phyloP scores from a whole-genome alignment of 192 early-diverging fungal genomes.

The Entomortierella beljakovae region DNA sequence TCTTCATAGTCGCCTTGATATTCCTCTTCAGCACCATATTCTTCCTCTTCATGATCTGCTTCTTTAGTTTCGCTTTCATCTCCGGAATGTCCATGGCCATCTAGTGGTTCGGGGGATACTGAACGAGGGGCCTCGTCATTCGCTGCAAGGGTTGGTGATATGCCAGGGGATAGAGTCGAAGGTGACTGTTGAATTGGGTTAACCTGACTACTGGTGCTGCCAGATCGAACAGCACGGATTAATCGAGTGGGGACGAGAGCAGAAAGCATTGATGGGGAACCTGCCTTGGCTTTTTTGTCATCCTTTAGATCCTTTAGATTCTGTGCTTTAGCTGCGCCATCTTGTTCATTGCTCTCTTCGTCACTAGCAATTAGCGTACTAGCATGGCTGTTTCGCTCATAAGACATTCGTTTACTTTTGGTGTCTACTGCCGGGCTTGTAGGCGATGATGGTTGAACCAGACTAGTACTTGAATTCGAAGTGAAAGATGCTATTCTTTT shows the following conservation, averaged over 20 bases:
- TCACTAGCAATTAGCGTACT: constrained; percentile 25
- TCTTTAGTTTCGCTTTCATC: constrained; percentile 22
- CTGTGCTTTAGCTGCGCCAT: not conserved
- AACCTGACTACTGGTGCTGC: constrained; percentile 22
- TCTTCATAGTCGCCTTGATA: constrained; percentile 56
- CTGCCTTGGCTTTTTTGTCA: constrained; percentile 14
- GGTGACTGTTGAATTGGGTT: not conserved
- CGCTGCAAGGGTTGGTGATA: not conserved
- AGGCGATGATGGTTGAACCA: constrained; percentile 31
- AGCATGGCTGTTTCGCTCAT: constrained; percentile 15
- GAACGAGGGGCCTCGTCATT: constrained; percentile 17
- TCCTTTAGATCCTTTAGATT: constrained; percentile 13
- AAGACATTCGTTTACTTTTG: constrained; percentile 19
- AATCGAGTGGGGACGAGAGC: constrained; percentile 39
- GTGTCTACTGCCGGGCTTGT: constrained; percentile 30
- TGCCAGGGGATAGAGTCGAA: constrained; percentile 21
- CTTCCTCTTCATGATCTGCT: constrained; percentile 13
- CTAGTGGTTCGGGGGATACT: constrained; percentile 14
- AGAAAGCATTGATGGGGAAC: constrained; percentile 47
- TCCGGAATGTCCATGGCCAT: constrained; percentile 3
- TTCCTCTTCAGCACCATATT: constrained; percentile 37
- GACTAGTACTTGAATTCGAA: constrained; percentile 18
- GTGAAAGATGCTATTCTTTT: constrained; percentile 45
- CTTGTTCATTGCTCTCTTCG: constrained; percentile 20
- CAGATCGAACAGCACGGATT: constrained; percentile 42